phyloP scores from a whole-genome alignment of 2,329 filamentous ascomycete species.

The Claviceps purpurea region DNA sequence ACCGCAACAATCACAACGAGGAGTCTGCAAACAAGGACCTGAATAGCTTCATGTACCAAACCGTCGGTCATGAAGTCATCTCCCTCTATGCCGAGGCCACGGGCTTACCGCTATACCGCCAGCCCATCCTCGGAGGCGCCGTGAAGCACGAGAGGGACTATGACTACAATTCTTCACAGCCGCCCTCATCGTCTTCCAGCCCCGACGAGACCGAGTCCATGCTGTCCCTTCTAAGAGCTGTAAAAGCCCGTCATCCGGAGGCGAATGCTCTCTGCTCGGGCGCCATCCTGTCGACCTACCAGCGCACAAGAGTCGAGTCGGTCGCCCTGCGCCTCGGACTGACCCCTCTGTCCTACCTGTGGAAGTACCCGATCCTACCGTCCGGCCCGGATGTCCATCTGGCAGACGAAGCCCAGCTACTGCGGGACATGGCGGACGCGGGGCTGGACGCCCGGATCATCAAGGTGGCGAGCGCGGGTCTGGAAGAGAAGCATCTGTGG shows the following conservation, averaged over 20 bases:
- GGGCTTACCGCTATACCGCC: conserved; percentile 70
- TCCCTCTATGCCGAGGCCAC: conserved; percentile 73
- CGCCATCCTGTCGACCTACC: conserved; percentile 89
- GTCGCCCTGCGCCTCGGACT: conserved; percentile 77
- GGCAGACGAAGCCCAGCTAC: conserved; percentile 40
- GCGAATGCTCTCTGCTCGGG: conserved; percentile 82
- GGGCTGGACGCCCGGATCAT: conserved; percentile 82
- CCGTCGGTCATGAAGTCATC: conserved; percentile 77
- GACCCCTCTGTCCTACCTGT: conserved; percentile 72
- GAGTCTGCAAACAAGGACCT: conserved; percentile 39
- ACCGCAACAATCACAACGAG: background rate
- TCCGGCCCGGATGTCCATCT: conserved; percentile 27
- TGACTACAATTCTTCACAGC: conserved; percentile 11
- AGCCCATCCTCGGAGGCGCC: conserved; percentile 58
- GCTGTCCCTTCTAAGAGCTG: conserved; percentile 54
- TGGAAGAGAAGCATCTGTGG: conserved; percentile 74
- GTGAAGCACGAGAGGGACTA: conserved; percentile 65
- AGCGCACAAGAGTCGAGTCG: conserved; percentile 89
- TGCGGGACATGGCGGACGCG: conserved; percentile 67
- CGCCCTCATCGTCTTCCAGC: conserved; percentile 9
- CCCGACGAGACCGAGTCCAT: conserved; percentile 83
- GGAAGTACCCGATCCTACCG: conserved; percentile 75
- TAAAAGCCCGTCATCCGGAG: conserved; percentile 58
- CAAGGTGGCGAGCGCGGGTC: conserved; percentile 83
- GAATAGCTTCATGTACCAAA: conserved; percentile 99